Conservation (phyloP, 805 yeast genomes). For the Ogataea pilisensis region DNA sequence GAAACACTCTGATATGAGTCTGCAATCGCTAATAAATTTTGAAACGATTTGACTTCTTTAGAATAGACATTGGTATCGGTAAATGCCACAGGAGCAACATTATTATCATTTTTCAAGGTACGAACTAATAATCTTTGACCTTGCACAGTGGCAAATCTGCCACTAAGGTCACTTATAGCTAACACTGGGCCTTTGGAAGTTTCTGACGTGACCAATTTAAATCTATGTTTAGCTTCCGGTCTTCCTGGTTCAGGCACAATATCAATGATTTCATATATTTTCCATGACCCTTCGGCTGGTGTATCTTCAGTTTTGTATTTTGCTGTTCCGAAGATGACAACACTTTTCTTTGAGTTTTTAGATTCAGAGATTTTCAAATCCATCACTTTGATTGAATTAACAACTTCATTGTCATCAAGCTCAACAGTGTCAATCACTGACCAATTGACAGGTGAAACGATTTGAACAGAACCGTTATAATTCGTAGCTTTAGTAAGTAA, state of each 20-base stretch:
- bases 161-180: slow-evolving; percentile 72
- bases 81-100: slow-evolving; percentile 91
- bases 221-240: slow-evolving; percentile 77
- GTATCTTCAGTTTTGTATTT: slow-evolving; percentile 74
- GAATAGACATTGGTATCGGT: slow-evolving; percentile 79
- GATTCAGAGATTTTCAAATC: slow-evolving; percentile 34
- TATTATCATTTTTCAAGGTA: slow-evolving; percentile 70
- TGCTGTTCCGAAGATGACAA: slow-evolving; percentile 76
- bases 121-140: slow-evolving; percentile 80
- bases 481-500: slow-evolving; percentile 48
- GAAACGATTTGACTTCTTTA: slow-evolving; percentile 75
- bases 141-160: slow-evolving; percentile 77
- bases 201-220: slow-evolving; percentile 70
- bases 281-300: slow-evolving; percentile 73
- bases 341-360: slow-evolving; percentile 49
- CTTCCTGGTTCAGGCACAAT: slow-evolving; percentile 85
- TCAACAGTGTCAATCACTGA: slow-evolving; percentile 65
- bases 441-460: slow-evolving; percentile 77
- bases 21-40: slow-evolving; percentile 76
- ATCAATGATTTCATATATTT: slow-evolving; percentile 68
- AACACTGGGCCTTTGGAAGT: slow-evolving; percentile 81
- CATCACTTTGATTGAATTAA: slow-evolving; percentile 52
- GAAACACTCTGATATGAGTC: slow-evolving; percentile 76
- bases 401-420: slow-evolving; percentile 64
- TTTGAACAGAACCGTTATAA: slow-evolving; percentile 55